phyloP scores from a whole-genome alignment of 2,329 filamentous ascomycete species.

The Sporothrix variecibatus region DNA sequence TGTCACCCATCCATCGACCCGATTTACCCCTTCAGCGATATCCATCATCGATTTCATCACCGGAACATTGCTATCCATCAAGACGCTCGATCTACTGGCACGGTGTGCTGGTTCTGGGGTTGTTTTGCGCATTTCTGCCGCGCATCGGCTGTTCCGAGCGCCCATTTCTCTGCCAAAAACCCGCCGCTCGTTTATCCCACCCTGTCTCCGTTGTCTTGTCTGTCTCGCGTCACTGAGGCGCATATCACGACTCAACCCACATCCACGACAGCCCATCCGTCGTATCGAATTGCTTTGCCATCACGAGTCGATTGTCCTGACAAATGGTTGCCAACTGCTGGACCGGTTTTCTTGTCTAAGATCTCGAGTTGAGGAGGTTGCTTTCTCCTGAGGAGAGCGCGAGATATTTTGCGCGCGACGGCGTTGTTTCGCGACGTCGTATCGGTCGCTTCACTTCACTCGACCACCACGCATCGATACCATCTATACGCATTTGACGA shows the following conservation, averaged over 20 bases:
- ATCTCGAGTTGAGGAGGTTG: background rate
- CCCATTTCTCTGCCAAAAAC: background rate
- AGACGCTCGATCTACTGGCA: background rate
- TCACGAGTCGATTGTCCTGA: background rate
- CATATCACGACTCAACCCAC: background rate
- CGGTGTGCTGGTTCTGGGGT: background rate
- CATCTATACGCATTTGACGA: background rate
- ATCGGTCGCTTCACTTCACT: background rate
- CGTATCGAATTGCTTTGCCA: background rate
- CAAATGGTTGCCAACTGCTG: conserved; percentile 12
- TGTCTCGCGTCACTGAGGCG: conserved; percentile 3
- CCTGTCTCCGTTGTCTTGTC: background rate
- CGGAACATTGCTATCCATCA: conserved; percentile 9
- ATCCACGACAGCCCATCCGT: background rate
- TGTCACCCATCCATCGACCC: conserved; percentile 8
- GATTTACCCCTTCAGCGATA: background rate
- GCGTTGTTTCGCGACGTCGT: background rate
- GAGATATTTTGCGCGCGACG: background rate
- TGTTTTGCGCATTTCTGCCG: conserved; percentile 11
- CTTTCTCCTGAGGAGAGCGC: background rate
- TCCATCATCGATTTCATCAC: conserved; percentile 18
- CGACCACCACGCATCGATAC: background rate
- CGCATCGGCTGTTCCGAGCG: conserved; percentile 8
- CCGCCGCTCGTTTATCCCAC: conserved; percentile 11
- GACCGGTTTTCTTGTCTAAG: background rate